Evolutionary conservation across 2,329 filamentous ascomycete species (phyloP).

Genomic region (Claviceps monticola): DNA sequence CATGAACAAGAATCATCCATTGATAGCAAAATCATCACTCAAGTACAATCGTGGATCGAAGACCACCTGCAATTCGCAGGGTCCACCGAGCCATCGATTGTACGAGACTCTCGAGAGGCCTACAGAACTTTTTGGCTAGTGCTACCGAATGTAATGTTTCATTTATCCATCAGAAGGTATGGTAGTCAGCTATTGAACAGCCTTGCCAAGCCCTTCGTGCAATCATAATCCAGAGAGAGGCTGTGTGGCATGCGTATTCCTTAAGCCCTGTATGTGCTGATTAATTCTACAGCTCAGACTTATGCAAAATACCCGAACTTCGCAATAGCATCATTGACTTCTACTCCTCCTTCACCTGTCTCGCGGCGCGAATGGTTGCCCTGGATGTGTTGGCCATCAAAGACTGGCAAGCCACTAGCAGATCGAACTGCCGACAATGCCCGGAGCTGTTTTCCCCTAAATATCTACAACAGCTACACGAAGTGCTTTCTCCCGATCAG

Average conservation of each 20-base stretch:
- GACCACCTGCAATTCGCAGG: constrained; percentile 29
- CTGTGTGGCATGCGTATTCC: not conserved
- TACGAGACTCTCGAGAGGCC: constrained; percentile 28
- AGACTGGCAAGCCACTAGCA: constrained; percentile 6
- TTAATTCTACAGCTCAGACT: constrained; percentile 1
- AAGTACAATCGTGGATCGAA: constrained; percentile 36
- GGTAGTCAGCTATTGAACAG: constrained; percentile 7
- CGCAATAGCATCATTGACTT: constrained; percentile 19
- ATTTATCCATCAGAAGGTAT: constrained; percentile 25
- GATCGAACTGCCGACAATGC: constrained; percentile 5
- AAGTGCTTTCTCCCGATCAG: constrained; percentile 12
- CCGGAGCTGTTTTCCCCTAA: constrained; percentile 14
- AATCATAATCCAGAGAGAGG: not conserved
- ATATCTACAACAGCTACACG: constrained; percentile 32
- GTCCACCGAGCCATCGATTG: constrained; percentile 18
- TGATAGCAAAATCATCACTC: constrained; percentile 29
- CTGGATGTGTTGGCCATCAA: constrained; percentile 26
- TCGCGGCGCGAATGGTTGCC: constrained; percentile 37
- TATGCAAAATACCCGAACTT: constrained; percentile 13
- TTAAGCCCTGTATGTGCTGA: not conserved
- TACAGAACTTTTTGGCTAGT: constrained; percentile 37
- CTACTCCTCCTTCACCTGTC: constrained; percentile 28
- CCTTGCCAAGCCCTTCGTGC: not conserved
- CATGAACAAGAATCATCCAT: constrained; percentile 22
- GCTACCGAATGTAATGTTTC: constrained; percentile 34